Conservation (phyloP, 306 rosid genomes). For the Alnus rubra region DNA sequence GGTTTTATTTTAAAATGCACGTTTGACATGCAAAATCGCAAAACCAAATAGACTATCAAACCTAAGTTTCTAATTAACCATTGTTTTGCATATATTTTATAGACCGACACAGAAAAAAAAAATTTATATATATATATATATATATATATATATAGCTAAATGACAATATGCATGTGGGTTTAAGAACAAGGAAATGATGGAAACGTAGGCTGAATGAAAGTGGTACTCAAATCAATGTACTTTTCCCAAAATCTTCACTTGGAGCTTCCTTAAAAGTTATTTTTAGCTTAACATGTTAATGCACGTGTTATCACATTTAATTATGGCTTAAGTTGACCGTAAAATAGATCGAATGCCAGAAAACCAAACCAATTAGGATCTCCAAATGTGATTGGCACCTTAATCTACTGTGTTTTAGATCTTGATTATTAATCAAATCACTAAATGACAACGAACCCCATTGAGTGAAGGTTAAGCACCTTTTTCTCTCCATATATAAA, state of each 20-base stretch:
- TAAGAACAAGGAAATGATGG: neutral
- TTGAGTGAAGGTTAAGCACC: conserved; percentile 22
- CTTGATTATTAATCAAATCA: conserved; percentile 19
- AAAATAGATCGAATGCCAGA: neutral
- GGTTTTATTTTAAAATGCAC: too few species aligned
- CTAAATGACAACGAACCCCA: conserved; percentile 17
- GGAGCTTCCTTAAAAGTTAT: neutral
- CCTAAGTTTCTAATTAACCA: too few species aligned
- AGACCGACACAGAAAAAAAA: neutral
- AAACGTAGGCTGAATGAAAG: neutral
- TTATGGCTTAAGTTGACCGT: conserved; percentile 17
- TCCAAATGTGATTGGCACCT: conserved; percentile 23
- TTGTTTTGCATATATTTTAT: too few species aligned
- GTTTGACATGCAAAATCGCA: too few species aligned
- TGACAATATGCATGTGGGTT: neutral
- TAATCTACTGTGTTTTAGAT: conserved; percentile 9
- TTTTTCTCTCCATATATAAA: neutral
- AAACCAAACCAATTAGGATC: conserved; percentile 17
- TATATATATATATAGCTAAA: neutral
- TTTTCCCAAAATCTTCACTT: neutral
- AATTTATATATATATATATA: too few species aligned
- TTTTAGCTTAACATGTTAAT: neutral
- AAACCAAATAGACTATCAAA: too few species aligned
- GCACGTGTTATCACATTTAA: conserved; percentile 30
- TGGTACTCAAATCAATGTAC: neutral